Base-by-base conservation (phyloP, 2,329 filamentous ascomycete species). In the Clarireedia homoeocarpa region DNA sequence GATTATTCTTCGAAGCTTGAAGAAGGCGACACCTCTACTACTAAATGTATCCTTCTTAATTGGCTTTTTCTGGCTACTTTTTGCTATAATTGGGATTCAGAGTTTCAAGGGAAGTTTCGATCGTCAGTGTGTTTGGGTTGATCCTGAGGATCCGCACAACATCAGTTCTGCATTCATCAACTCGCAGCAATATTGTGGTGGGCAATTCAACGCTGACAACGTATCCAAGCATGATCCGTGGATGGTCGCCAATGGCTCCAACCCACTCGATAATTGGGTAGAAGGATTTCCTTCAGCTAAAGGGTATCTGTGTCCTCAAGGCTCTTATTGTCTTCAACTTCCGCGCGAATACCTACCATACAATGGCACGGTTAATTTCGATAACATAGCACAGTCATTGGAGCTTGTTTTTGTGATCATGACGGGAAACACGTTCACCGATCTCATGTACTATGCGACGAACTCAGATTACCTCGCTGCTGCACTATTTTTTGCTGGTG, bases 381-480 rank as follows among this genome's bases (percentile, higher is more conserved):
- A 99, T 74, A 92, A 97, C 68, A 95, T 99, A 42, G 73, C 89
- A 30, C 85, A 97, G 61, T 96, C 91, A 0, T 74, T 97, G 52
- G 91, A 99, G 72, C 77, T 97, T 57, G 91, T 99, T 2, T 99
- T 99, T 68, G 90, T 99, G 51, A 86, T 99, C 68, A 99, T 99
- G 89, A 96, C 90, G 66, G 92, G 91, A 49, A 99, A 99, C 70
- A 99, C 94, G 0, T 99, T 95, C 71, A 88, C 90, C 1, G 90
- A 97, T 71, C 75, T 97, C 53, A 90, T 99, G 77, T 99, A 99
- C 71, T 88, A 90, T 65, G 91, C 92, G 4, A 91, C 88, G 53
- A 84, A 95, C 66, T 95, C 89, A 26, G 94, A 99, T 70, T 97
- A 95, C 66, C 80, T 95, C 6, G 81, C 89, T 15, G 84, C 91